These are phyloP conservation scores for Fusarium poae DNA, from an alignment of 2,329 filamentous ascomycete species.

Conservation along the genomic window DNA sequence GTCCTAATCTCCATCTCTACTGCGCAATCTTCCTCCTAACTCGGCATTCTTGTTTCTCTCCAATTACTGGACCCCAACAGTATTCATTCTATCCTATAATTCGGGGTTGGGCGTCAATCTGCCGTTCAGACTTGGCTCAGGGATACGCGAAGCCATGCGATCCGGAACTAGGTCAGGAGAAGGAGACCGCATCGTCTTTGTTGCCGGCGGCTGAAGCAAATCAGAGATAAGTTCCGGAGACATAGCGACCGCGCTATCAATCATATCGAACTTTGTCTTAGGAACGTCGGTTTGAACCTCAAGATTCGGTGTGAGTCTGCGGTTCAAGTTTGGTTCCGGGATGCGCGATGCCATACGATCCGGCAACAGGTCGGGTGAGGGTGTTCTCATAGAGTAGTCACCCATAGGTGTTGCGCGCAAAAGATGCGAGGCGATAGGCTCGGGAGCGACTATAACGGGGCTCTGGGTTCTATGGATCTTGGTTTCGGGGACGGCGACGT, in stretches of 20 bases:
- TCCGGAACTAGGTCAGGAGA: slow-evolving; percentile 73
- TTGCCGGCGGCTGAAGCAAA: slow-evolving; percentile 65
- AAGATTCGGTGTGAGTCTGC: slow-evolving; percentile 61
- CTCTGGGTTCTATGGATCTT: slow-evolving; percentile 60
- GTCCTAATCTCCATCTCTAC: slow-evolving; percentile 28
- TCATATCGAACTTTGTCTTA: slow-evolving; percentile 59
- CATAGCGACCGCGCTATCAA: slow-evolving; percentile 62
- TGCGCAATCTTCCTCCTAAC: neutral
- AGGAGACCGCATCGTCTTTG: slow-evolving; percentile 65
- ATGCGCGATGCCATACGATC: slow-evolving; percentile 73
- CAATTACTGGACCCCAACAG: slow-evolving; percentile 35
- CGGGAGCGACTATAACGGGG: slow-evolving; percentile 64
- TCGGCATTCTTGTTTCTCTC: neutral
- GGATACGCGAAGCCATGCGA: slow-evolving; percentile 70
- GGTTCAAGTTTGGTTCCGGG: slow-evolving; percentile 60
- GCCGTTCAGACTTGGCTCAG: slow-evolving; percentile 60
- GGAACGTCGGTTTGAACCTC: slow-evolving; percentile 66
- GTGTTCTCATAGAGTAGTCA: slow-evolving; percentile 67
- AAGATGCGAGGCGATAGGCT: slow-evolving; percentile 68
- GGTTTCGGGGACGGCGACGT: slow-evolving; percentile 56
- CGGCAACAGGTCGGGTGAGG: slow-evolving; percentile 71
- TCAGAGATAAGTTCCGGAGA: slow-evolving; percentile 67
- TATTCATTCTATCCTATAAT: slow-evolving; percentile 54
- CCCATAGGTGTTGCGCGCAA: slow-evolving; percentile 67
- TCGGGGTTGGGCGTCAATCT: slow-evolving; percentile 65